These are phyloP conservation scores for Cercospora sp. DNA, from an alignment of 2,329 filamentous ascomycete species.

Conservation along the genomic window DNA sequence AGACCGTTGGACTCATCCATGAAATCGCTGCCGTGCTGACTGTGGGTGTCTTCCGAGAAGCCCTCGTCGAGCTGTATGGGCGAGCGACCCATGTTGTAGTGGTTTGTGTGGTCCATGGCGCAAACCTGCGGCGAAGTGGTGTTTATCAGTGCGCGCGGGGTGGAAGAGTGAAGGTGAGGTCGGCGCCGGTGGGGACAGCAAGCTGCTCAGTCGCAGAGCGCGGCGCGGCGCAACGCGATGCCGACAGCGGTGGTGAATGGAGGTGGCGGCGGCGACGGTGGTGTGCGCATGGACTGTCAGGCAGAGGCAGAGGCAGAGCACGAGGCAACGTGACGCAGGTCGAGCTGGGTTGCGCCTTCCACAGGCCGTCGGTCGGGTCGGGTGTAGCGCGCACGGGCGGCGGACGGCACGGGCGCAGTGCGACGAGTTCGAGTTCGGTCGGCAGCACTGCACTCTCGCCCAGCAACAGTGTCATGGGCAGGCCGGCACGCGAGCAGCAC, in stretches of 20 bases:
- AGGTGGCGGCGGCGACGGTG: background rate
- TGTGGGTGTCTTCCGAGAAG: constrained; percentile 71
- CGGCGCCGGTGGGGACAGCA: background rate
- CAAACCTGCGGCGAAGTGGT: background rate
- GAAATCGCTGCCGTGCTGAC: constrained; percentile 45
- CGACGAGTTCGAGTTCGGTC: background rate
- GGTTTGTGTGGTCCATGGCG: constrained; percentile 4
- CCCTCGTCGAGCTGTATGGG: constrained; percentile 61
- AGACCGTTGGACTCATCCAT: constrained; percentile 9
- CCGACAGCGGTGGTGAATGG: background rate
- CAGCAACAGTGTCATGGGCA: background rate
- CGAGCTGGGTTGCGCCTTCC: background rate
- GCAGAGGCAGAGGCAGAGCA: background rate
- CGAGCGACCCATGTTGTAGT: constrained; percentile 8
- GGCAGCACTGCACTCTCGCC: no score
- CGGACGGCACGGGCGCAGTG: background rate
- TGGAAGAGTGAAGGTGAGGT: background rate
- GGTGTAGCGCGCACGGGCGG: background rate
- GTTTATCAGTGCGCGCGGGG: background rate
- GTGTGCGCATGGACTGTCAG: background rate
- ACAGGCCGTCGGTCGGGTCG: background rate
- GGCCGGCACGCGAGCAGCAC: background rate
- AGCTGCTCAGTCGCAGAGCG: background rate
- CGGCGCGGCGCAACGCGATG: background rate
- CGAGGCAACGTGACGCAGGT: background rate